Evolutionary conservation across 768 basidiomycete species (phyloP), one percentile per base, ranked within the genome.

Genomic region (Lactifluus subvellereus): DNA sequence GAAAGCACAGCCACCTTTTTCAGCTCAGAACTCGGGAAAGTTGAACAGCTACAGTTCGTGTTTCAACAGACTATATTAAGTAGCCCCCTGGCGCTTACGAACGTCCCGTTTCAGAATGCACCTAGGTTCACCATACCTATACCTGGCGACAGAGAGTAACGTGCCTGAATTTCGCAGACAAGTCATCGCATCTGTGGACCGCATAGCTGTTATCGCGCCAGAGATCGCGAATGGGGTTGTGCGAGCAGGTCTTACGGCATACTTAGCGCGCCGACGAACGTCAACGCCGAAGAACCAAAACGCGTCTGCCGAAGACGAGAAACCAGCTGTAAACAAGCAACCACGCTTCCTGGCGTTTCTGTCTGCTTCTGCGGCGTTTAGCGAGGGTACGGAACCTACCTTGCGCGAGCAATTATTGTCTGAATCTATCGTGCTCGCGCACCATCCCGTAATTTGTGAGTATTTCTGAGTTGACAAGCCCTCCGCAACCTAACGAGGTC

Each of bases 381-480:
- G 70, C 0, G 80, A 80, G 10, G 77, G 77, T 14, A 68, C 79
- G 3, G 80, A 81, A 7, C 57, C 67, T 1, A 67, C 69, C 1
- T 59, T 77, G 9, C 74, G 78, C 56, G 84, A 86, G 66, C 70
- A 73, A 3, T 62, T 82, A 30, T 67, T 89, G 18, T 75, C 81
- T 1, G 76, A 88, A 30, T 74, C 83, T 54, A 66, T 93, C 14
- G 78, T 92, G 18, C 69, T 95, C 40, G 84, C 84, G 1, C 91
- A 96, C 71, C 93, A 95, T 74, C 79, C 82, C 7, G 74, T 75
- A 48, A 77, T 84, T 53, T 78, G 89, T 89, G 56, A 66, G 86
- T 78, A 2, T 60, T 60, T 49, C 45, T 10, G 18, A 18, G 51
- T 37, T 33, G 52, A 4, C 54, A 32, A 32, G 51, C 9, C 49